phyloP scores from a whole-genome alignment of 2,329 filamentous ascomycete genomes.

The Curvularia sp. region DNA sequence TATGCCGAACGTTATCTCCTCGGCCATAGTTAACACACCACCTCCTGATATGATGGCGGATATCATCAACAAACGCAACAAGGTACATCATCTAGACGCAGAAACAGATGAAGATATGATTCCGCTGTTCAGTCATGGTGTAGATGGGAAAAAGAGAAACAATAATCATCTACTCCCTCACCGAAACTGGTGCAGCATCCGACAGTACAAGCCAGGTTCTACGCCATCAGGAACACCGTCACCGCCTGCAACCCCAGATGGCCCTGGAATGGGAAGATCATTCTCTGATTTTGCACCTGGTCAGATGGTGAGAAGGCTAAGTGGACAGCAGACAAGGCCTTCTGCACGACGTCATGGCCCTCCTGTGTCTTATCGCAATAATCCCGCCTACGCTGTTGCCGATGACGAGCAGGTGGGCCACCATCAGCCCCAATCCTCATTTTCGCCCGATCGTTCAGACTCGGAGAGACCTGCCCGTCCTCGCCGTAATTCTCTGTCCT shows the following conservation, averaged over 20 bases:
- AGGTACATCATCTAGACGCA: constrained; percentile 67
- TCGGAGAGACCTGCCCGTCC: constrained; percentile 38
- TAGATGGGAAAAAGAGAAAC: constrained; percentile 87
- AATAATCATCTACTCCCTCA: constrained; percentile 89
- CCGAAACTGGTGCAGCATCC: constrained; percentile 94
- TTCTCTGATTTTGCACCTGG: constrained; percentile 50
- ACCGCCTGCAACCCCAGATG: constrained; percentile 40
- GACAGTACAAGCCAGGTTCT: constrained; percentile 76
- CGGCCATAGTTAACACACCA: constrained; percentile 91
- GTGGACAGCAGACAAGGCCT: constrained; percentile 36
- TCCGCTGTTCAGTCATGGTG: constrained; percentile 86
- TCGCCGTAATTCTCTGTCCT: constrained; percentile 45
- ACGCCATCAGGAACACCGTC: constrained; percentile 74
- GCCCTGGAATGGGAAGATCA: constrained; percentile 36
- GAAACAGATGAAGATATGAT: constrained; percentile 96
- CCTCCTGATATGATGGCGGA: constrained; percentile 88
- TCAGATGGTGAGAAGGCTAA: constrained; percentile 54
- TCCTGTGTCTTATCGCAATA: constrained; percentile 51
- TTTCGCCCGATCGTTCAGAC: constrained; percentile 46
- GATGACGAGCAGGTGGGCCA: constrained; percentile 38
- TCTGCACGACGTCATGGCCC: constrained; percentile 41
- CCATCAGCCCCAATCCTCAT: constrained; percentile 43
- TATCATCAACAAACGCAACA: constrained; percentile 92
- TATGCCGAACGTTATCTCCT: constrained; percentile 95
- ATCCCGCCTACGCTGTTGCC: constrained; percentile 44